Evolutionary conservation across 108 stramenopile species (phyloP).

Genomic region (Mediolabrus comicus): DNA sequence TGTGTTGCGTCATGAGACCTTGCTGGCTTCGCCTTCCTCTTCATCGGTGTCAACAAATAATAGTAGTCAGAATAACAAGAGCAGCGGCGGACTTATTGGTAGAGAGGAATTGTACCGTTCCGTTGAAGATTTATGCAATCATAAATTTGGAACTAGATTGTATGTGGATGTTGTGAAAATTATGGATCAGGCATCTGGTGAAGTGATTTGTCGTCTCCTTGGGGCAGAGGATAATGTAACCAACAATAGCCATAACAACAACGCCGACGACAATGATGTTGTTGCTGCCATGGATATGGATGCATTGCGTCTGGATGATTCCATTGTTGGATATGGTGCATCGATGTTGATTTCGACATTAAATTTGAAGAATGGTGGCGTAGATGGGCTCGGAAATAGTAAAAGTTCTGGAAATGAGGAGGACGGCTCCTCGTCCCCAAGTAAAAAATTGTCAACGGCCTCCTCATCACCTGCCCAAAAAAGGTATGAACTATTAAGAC

Average conservation of each 20-base stretch:
- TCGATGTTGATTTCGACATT: neutral
- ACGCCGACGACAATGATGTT: slow-evolving; percentile 50
- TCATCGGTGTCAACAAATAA: neutral
- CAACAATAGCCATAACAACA: slow-evolving; percentile 37
- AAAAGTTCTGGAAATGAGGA: neutral
- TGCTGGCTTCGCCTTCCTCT: neutral
- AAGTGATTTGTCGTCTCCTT: slow-evolving; percentile 17
- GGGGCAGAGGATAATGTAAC: neutral
- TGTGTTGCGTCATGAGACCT: slow-evolving; percentile 21
- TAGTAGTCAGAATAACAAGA: neutral
- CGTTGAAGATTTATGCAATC: slow-evolving; percentile 72
- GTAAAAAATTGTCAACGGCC: neutral
- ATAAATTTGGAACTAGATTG: slow-evolving; percentile 67
- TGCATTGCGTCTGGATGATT: slow-evolving; percentile 5
- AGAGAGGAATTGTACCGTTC: slow-evolving; percentile 70
- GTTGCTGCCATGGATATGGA: slow-evolving; percentile 46
- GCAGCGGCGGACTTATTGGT: neutral
- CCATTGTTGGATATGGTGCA: slow-evolving; percentile 8
- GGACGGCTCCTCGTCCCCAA: neutral
- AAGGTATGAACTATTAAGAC: slow-evolving; percentile 13
- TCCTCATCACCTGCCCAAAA: neutral
- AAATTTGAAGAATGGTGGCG: slow-evolving; percentile 10
- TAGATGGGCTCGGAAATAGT: neutral
- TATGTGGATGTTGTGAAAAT: slow-evolving; percentile 58
- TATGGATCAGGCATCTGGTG: slow-evolving; percentile 58